These are phyloP conservation scores for Alternaria alternata DNA, from an alignment of 2,329 filamentous ascomycete species.

Conservation along the genomic window DNA sequence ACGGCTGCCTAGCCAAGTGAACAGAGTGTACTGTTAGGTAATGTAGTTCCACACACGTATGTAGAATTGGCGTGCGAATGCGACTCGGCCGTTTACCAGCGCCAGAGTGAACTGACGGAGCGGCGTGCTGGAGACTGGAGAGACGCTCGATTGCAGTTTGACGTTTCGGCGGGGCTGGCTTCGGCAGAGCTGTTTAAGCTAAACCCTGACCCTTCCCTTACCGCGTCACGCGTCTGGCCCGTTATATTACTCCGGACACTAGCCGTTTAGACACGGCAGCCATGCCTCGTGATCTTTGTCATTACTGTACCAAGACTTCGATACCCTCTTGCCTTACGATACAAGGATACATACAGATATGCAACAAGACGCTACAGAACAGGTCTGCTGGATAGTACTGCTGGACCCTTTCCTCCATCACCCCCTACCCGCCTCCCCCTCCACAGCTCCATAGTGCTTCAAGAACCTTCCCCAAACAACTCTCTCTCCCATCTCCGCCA, in stretches of 20 bases:
- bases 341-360: background rate
- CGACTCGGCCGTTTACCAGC: slow-evolving; percentile 23
- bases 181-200: slow-evolving; percentile 18
- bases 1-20: slow-evolving; percentile 34
- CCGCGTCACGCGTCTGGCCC: slow-evolving; percentile 23
- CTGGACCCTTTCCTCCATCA: slow-evolving; percentile 7
- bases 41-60: slow-evolving; percentile 20
- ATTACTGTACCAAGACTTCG: background rate
- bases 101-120: slow-evolving; percentile 24
- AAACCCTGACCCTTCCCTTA: slow-evolving; percentile 13
- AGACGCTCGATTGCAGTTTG: slow-evolving; percentile 19
- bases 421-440: slow-evolving; percentile 14
- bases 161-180: slow-evolving; percentile 29
- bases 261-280: slow-evolving; percentile 3
- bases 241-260: slow-evolving; percentile 21
- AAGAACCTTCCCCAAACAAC: slow-evolving; percentile 19
- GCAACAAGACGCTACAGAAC: background rate
- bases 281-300: slow-evolving; percentile 6
- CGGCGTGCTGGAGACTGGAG: slow-evolving; percentile 17
- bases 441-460: slow-evolving; percentile 25
- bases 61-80: slow-evolving; percentile 10
- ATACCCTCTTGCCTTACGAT: background rate
- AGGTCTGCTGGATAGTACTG: background rate
- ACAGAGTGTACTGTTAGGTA: slow-evolving; percentile 14
- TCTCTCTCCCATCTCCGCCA: slow-evolving; percentile 10